Base-by-base conservation (phyloP, 163 green algal genomes). In the Scenedesmus sp. region DNA sequence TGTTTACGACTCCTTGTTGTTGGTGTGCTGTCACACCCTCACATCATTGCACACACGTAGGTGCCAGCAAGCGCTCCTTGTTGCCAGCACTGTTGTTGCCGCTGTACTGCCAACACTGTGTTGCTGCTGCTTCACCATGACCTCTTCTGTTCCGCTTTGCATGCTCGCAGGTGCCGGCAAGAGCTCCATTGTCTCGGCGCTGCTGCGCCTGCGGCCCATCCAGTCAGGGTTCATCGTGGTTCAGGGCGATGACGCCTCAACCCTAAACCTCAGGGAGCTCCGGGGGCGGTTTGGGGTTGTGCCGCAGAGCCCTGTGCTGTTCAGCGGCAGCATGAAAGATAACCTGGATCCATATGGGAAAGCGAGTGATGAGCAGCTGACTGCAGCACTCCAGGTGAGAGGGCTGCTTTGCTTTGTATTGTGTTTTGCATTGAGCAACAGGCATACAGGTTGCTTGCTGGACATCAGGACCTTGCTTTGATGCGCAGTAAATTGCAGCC, bases 331-430 rank as follows among this genome's bases (percentile, higher is more conserved):
- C 4, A 81, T 98, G 4, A 56, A 94, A 7, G 91, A 97, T 2
- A 99, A 98, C 88, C 79, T 99, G 73, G 97, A 99, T 92, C 96
- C 97, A 0, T 55, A 90, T 55, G 91, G 92, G 88, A 26, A 34
- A 12, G 9, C 79, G 46, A 70, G 23, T 84, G 88, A 91, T 81
- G 87, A 88, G 55, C 57, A 90, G n/a, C 54, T 92, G 64, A 88
- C 88, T 82, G 60, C 84, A 76, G 89, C 93, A 66, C 86, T 96
- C 62, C 91, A 94, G 88, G 81, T 91, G 54, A 57, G 85, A 7
- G 59, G 9, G 59, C 59, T 8, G 59, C 59, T 64, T 64, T 64
- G 59, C 59, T 5, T 64, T 64, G 59, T 8, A 64, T 64, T 5
- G 59, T 8, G n/a, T n/a, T n/a, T n/a, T n/a, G n/a, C n/a, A n/a